A percentile compares a stretch with the other conserved stretches of the same genome.
Conservation (phyloP, 2,329 filamentous ascomycete genomes). For the Fusarium proliferatum region DNA sequence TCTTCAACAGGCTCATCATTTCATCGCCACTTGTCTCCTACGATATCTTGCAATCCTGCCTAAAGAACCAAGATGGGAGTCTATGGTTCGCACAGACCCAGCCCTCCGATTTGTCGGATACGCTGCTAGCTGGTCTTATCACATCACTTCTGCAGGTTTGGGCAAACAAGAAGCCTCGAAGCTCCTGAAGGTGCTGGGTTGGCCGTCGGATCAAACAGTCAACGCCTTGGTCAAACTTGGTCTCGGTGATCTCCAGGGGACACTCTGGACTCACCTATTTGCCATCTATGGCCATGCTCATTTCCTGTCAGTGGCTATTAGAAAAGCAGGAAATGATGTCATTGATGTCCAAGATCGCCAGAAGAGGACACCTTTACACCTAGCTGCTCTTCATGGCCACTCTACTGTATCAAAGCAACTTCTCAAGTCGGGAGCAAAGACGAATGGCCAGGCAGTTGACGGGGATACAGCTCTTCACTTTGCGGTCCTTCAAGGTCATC, state of each 20-base stretch:
- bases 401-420: background rate
- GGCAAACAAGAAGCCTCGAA: background rate
- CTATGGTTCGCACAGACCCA: background rate
- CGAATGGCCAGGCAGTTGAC: background rate
- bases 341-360: background rate
- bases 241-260: background rate
- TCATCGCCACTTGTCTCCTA: background rate
- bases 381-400: background rate
- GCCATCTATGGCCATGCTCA: background rate
- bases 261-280: background rate
- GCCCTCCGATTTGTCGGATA: background rate
- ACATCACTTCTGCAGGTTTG: background rate
- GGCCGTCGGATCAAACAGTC: background rate
- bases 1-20: background rate
- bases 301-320: background rate
- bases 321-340: background rate
- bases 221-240: background rate
- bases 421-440: background rate
- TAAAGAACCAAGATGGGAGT: background rate
- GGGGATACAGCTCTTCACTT: slow-evolving; percentile 3
- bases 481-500: background rate
- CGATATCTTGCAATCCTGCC: background rate
- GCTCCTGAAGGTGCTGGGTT: background rate
- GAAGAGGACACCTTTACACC: background rate
- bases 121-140: background rate